Evolutionary conservation across 2,329 filamentous ascomycete species (phyloP), one percentile per base, ranked within the genome.

Genomic region (Zalaria obscura): DNA sequence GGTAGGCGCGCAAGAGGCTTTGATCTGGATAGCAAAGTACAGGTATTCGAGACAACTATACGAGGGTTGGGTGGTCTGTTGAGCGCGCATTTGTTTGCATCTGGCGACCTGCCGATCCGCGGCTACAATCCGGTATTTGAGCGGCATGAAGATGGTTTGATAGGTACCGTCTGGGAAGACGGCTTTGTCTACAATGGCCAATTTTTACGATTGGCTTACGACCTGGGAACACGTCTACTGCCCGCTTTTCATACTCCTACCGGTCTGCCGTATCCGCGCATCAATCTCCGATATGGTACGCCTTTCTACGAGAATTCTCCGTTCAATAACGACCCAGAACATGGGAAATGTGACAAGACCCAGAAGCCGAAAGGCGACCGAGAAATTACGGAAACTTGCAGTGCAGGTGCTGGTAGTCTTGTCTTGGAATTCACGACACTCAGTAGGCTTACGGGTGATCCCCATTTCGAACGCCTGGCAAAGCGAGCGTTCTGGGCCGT

Each of bases 31-130:
- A 94, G 88, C 66, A 98, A 96, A 63, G 91, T 98, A 2, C 89
- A 98, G 64, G 86, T 98, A 33, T 98, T 98, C 55, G 91, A 98
- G 66, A 96, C 89, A 1, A 89, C 94, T 31, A 98, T 98, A 51
- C 75, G 91, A 44, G 91, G 89, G 10, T 75, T 93, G 36, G 91
- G 91, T 9, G 91, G 91, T 0, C 67, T 98, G 43, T 65, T 98
- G 49, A 95, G 88, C 55, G 87, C 89, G 2, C 91, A 98, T 64
- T 66, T 95, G 35, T 98, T 98, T 59, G 89, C 91, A 8, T 71
- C 87, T 25, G 91, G 88, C 29, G 87, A 93, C 43, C 64, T 98
- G 42, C 91, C 91, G 1, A 94, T 96, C 42, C 67, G 70, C 9
- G 82, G 83, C 32, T 95, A 95, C 56, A 55, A 73, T 2, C 76